Evolutionary conservation across 176 grass and related monocot genomes (phyloP), one percentile per base, ranked within the genome.

Genomic region (Olyra latifolia): DNA sequence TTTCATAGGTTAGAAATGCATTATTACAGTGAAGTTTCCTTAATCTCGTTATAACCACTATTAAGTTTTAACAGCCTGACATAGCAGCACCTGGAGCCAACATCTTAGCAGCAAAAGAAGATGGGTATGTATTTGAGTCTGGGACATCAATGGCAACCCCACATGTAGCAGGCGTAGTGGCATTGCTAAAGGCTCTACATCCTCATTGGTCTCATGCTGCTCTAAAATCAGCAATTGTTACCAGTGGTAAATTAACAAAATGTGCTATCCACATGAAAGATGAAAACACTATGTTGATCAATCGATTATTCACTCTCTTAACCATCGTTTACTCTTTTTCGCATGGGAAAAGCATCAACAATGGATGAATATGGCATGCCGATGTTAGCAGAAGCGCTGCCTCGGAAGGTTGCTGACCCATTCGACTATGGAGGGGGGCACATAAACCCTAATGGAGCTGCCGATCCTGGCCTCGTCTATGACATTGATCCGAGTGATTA

Each of bases 361-460:
- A 73, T 17, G 58, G 79, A 88, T 11, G 69, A 54, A n/a, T 62
- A 74, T n/a, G 86, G 82, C 30, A 68, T 83, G 54, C 79, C 90
- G 0, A 80, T 88, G 73, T 9, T 71, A 60, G 86, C 90, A 19
- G 83, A 88, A 60, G 86, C 73, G 8, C 10, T 46, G n/a, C 82
- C 82, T 35, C 49, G 62, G 11, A 88, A 92, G 67, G 29, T 76
- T 20, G 86, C 86, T 9, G 82, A 92, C 65, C 82, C 90, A 28
- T 92, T 92, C 12, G 86, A 92, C 61, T 88, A 83, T 30, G 90
- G 86, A 47, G 79, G 90, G 23, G 86, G 90, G 5, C 43, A 84
- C 55, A 83, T 92, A 24, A 77, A 86, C 49, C 90, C 86, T 12
- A 66, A 88, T 22, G 72, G 22, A 55, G 90, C 90, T 5, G 68